Evolutionary conservation across 2,329 filamentous ascomycete genomes (phyloP), one percentile per base, ranked within the genome.

Genomic region (Claviceps humidiphila): DNA sequence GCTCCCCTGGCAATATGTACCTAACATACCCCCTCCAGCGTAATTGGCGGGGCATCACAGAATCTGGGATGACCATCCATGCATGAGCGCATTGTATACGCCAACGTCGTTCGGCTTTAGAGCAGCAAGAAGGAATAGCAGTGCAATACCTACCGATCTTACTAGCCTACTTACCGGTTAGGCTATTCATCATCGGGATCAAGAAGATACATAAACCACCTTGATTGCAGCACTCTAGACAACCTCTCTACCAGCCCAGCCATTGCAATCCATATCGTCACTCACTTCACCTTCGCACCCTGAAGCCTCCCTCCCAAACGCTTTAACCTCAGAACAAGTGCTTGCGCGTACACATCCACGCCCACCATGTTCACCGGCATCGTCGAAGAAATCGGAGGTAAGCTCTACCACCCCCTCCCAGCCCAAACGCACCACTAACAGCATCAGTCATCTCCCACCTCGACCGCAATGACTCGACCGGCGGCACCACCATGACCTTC

Each of bases 361-460:
- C 61, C 58, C 60, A 67, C 50, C 55, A 97, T 98, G 93, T 97
- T 98, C 65, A 97, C 93, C 53, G 93, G 93, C 60, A 86, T 95
- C 56, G 87, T 95, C 51, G 89, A 95, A 72, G 85, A 85, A 56
- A 85, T 97, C 58, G 93, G 93, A 74, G 90, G 91, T 95, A 74
- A 71, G 83, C 73, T 53, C 50, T 34, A 11, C 13, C 11, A 13
- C 13, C 14, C 20, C 34, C 14, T 4, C n/a, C 7, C 13, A 13
- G 17, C 39, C 22, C n/a, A 38, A 9, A 24, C 4, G 38, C 40
- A 49, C 30, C 7, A 20, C 41, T 45, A 40, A 62, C 58, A 63
- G 44, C 22, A 37, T n/a, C 68, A 96, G 91, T 86, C 65, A 84
- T 97, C 70, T 84, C 87, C 66, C 78, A 84, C 57, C 82, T 96